phyloP scores from a whole-genome alignment of 257 asterid species.

The Lycium barbarum region DNA sequence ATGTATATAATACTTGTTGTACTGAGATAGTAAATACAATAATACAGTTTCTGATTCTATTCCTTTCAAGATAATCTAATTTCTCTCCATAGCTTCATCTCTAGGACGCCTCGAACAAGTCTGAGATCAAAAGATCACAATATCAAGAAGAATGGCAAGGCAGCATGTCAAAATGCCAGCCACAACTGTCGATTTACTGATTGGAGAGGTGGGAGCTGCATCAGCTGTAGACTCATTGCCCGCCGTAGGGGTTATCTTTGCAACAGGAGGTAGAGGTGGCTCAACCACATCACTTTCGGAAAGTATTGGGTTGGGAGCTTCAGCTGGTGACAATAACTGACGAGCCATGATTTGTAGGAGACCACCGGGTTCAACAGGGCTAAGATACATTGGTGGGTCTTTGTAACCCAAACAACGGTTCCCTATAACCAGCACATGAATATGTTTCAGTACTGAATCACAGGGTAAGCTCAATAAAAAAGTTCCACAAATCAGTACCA shows the following conservation, averaged over 20 bases:
- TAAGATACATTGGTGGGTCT: constrained; percentile 57
- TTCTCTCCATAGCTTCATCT: neutral
- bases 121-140: constrained; percentile 44
- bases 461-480: neutral
- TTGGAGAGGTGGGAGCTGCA: constrained; percentile 46
- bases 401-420: constrained; percentile 69
- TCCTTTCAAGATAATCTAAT: neutral
- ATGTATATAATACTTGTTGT: too few species aligned
- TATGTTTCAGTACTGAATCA: constrained; percentile 4
- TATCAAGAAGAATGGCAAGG: constrained; percentile 55
- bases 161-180: constrained; percentile 45
- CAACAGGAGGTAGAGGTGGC: constrained; percentile 78
- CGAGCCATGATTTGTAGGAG: constrained; percentile 48
- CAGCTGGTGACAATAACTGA: constrained; percentile 59
- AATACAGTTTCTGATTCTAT: too few species aligned
- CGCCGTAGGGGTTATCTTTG: constrained; percentile 37
- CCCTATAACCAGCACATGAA: constrained; percentile 50
- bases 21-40: neutral
- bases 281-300: constrained; percentile 52
- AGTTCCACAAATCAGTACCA: constrained; percentile 12
- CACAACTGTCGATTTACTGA: constrained; percentile 51
- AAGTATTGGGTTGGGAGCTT: constrained; percentile 72
- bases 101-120: neutral
- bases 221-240: constrained; percentile 43
- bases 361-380: constrained; percentile 55